Base-by-base conservation (phyloP, 2,329 filamentous ascomycete species). In the Colletotrichum sojae region DNA sequence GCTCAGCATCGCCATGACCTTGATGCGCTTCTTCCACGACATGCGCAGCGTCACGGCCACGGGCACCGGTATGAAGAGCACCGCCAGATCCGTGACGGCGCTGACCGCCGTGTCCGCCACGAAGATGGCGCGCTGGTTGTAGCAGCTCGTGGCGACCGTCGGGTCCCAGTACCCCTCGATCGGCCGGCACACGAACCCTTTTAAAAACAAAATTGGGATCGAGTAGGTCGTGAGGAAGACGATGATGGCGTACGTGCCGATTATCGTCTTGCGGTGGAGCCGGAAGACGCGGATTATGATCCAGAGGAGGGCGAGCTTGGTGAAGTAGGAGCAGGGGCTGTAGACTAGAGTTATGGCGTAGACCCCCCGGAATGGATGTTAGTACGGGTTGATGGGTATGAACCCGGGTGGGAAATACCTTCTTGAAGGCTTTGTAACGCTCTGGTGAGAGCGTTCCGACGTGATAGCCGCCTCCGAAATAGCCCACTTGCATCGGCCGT, bases 281-380 rank as follows among this genome's bases (percentile, higher is more conserved):
- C 77, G 79, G 71, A 84, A 84, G 5, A 84, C 80, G 16, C 82
- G 76, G 16, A 78, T 78, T 69, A 83, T 83, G 60, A 84, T 82
- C 69, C 80, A 75, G 4, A 84, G 77, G 2, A 84, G 78, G 20
- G 77, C 73, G 15, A 82, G 79, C 39, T 79, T 61, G 10, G 49
- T 53, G 18, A 53, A 53, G 22, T 53, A 53, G 15, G 22, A 31
- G 25, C 22, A 27, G 13, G 25, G 49, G 25, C 49, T 53, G n/a
- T 31, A 53, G 13, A 53, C 25, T 2, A 53, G 13, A 15, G 49
- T 27, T 3, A 15, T 15, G 12, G n/a, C 49, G 27, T 53, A 53
- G 2, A 53, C 8, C n/a, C 46, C n/a, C 46, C 46, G 18, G 20
- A 22, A 52, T 52, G 22, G 22, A 27, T 27, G 49, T 52, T 20